Evolutionary conservation across 192 early-diverging fungal species (phyloP).

Genomic region (Coemansia sp.): DNA sequence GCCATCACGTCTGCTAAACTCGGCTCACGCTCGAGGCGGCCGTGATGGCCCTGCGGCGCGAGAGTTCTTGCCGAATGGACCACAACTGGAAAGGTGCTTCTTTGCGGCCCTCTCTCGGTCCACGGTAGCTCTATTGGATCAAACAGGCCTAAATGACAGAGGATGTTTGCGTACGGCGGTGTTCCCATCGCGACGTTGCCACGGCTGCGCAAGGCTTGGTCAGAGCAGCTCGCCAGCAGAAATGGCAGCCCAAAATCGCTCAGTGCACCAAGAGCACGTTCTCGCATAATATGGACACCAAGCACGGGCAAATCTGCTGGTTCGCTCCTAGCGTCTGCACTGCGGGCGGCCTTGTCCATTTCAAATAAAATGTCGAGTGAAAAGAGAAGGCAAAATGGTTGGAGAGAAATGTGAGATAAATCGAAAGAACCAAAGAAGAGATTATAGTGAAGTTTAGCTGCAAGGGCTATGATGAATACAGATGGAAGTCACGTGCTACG

Average conservation of each 20-base stretch:
- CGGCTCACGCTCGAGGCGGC: neutral
- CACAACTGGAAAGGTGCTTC: constrained; percentile 26
- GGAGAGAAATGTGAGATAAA: too few relatives aligned
- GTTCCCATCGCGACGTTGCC: neutral
- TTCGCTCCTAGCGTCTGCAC: too few relatives aligned
- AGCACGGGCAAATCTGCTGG: too few relatives aligned
- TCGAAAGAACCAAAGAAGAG: neutral
- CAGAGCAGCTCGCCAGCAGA: neutral
- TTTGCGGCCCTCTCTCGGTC: neutral
- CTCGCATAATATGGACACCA: too few relatives aligned
- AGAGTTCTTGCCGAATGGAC: constrained; percentile 5
- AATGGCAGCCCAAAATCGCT: too few relatives aligned
- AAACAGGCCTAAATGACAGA: constrained; percentile 33
- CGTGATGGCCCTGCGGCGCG: neutral
- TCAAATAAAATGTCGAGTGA: too few relatives aligned
- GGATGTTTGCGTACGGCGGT: constrained; percentile 38
- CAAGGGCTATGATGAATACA: too few relatives aligned
- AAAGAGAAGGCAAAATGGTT: too few relatives aligned
- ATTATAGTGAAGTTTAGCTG: neutral
- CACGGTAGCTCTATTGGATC: constrained; percentile 22
- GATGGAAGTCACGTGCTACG: too few relatives aligned
- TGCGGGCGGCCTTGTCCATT: too few relatives aligned
- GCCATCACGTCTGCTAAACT: constrained; percentile 1
- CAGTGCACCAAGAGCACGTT: too few relatives aligned
- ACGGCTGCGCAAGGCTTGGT: neutral